These are phyloP conservation scores for Plectosphaerella plurivora DNA, from an alignment of 2,329 filamentous ascomycete species.

Conservation along the genomic window DNA sequence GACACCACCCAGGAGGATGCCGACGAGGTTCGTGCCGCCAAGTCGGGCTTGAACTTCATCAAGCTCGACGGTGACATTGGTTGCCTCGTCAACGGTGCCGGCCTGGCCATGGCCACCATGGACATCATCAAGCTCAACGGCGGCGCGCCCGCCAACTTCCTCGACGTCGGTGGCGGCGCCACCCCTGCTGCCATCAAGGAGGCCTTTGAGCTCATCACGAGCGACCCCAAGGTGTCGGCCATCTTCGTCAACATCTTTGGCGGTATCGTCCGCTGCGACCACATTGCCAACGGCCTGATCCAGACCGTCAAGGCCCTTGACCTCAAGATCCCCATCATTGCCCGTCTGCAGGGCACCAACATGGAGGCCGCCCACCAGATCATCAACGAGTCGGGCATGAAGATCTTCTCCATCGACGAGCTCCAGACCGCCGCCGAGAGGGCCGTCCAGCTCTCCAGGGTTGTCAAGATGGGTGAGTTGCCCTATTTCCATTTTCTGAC, in stretches of 20 bases:
- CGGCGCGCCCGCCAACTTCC: slow-evolving; percentile 93
- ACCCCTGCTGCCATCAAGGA: slow-evolving; percentile 95
- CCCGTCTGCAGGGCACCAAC: slow-evolving; percentile 96
- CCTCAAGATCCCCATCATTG: slow-evolving; percentile 94
- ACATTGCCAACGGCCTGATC: slow-evolving; percentile 94
- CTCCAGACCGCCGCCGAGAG: slow-evolving; percentile 96
- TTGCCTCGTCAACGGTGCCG: slow-evolving; percentile 97
- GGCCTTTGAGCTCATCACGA: slow-evolving; percentile 98
- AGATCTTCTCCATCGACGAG: slow-evolving; percentile 99
- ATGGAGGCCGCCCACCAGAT: slow-evolving; percentile 88
- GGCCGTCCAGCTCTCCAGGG: slow-evolving; percentile 97
- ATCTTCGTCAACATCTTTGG: slow-evolving; percentile 99
- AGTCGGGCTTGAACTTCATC: slow-evolving; percentile 98
- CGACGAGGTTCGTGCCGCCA: slow-evolving; percentile 90
- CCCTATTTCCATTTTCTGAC: neutral
- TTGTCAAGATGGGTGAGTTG: slow-evolving; percentile 88
- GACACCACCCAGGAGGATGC: slow-evolving; percentile 94
- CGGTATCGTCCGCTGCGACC: slow-evolving; percentile 96
- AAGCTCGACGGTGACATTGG: slow-evolving; percentile 99
- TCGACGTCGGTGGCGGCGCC: slow-evolving; percentile 96
- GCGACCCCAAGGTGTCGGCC: slow-evolving; percentile 94
- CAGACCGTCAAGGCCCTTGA: slow-evolving; percentile 92
- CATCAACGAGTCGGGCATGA: slow-evolving; percentile 96
- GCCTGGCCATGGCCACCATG: slow-evolving; percentile 99
- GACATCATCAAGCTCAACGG: slow-evolving; percentile 99